phyloP scores from a whole-genome alignment of 2,329 filamentous ascomycete genomes.

The Beauveria asiatica region DNA sequence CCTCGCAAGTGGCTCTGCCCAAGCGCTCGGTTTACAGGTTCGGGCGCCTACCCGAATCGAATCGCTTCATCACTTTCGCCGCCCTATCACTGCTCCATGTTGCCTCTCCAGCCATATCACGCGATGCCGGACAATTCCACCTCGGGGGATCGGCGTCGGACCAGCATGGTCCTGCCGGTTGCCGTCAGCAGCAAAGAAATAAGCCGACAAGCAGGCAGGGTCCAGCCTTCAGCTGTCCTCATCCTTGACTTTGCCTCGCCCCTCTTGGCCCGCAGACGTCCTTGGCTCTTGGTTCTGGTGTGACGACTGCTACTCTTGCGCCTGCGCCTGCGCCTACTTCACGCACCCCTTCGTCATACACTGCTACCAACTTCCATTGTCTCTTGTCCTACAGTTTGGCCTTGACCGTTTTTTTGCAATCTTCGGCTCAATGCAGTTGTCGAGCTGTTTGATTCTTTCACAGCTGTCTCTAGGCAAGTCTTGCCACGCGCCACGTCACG shows the following conservation, averaged over 20 bases:
- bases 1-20: background rate
- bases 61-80: background rate
- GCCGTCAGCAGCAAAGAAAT: background rate
- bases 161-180: background rate
- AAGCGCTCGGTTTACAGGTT: background rate
- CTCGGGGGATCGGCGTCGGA: slow-evolving; percentile 5
- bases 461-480: background rate
- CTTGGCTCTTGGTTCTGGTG: background rate
- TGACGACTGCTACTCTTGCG: background rate
- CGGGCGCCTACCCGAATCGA: background rate
- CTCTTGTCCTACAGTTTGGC: background rate
- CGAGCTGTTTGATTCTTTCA: too few species aligned
- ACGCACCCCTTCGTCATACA: background rate
- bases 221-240: background rate
- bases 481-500: background rate
- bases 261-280: too few species aligned
- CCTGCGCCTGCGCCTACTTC: background rate
- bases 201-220: background rate
- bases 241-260: background rate
- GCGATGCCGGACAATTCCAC: background rate
- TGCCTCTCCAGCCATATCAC: background rate
- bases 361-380: background rate
- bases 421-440: background rate
- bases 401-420: background rate
- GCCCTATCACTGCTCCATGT: background rate